Conservation (phyloP, 2,329 filamentous ascomycete genomes). For the Akanthomyces uredinophilus region DNA sequence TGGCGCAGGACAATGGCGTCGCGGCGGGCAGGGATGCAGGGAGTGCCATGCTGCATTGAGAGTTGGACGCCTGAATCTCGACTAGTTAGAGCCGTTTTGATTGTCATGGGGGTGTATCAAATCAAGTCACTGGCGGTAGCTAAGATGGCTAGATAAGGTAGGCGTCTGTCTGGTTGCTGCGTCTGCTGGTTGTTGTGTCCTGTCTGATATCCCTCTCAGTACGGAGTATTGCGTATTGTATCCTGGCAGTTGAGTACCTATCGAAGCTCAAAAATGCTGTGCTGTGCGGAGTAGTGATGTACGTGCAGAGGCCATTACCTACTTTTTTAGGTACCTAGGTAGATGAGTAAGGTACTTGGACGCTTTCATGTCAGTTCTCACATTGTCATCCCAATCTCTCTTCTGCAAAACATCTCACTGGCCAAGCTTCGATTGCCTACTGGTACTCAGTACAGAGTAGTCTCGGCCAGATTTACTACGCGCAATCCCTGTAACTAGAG, state of each 20-base stretch:
- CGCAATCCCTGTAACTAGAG: not conserved
- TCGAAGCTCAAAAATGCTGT: too few relatives aligned
- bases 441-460: too few relatives aligned
- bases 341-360: not conserved
- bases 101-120: too few relatives aligned
- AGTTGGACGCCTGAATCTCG: not conserved
- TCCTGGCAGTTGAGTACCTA: not conserved
- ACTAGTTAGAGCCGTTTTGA: not conserved
- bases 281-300: too few relatives aligned
- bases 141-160: too few relatives aligned
- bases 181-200: not conserved
- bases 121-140: too few relatives aligned
- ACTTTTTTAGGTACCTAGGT: too few relatives aligned
- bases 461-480: too few relatives aligned
- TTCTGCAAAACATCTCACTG: constrained; percentile 3
- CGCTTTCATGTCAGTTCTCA: not conserved
- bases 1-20: constrained; percentile 3
- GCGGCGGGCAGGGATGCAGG: not conserved
- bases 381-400: not conserved
- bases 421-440: not conserved
- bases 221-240: too few relatives aligned
- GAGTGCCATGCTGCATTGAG: not conserved
- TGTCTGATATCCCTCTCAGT: not conserved
- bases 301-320: too few relatives aligned
- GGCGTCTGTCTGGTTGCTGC: not conserved